Percentiles rank a stretch among this genome's conserved stretches.
Evolutionary conservation across 768 basidiomycete species (phyloP).

Genomic region (Suillus subalutaceus): DNA sequence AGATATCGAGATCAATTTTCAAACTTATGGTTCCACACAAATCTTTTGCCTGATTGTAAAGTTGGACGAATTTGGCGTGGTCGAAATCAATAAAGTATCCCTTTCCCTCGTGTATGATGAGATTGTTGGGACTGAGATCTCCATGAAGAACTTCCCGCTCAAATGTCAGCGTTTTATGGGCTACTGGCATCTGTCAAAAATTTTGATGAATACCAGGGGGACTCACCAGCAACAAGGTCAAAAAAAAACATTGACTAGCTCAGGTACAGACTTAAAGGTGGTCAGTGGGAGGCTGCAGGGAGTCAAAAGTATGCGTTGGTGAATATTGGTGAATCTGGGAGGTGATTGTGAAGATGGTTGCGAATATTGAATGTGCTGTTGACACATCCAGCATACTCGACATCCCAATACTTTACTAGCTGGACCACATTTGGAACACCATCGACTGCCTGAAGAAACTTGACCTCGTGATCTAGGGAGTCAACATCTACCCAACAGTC

Average conservation of each 20-base stretch:
- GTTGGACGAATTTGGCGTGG: not conserved
- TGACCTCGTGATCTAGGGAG: not conserved
- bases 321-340: not conserved
- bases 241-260: not conserved
- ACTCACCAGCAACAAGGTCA: slow-evolving; percentile 7
- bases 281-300: not conserved
- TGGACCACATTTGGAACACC: not conserved
- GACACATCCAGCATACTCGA: not conserved
- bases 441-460: not conserved
- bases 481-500: not conserved
- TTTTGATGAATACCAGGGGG: not conserved
- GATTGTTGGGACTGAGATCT: not conserved
- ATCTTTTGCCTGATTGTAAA: not conserved
- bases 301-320: not conserved
- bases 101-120: not conserved
- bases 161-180: not conserved
- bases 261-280: not conserved
- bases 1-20: not conserved
- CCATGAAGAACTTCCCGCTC: not conserved
- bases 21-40: not conserved
- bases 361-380: not conserved
- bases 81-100: not conserved
- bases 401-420: not conserved
- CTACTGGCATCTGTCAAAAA: not conserved
- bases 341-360: not conserved